Evolutionary conservation across 1,284 basidiomycete species (phyloP).

Genomic region (Peniophora sp.): DNA sequence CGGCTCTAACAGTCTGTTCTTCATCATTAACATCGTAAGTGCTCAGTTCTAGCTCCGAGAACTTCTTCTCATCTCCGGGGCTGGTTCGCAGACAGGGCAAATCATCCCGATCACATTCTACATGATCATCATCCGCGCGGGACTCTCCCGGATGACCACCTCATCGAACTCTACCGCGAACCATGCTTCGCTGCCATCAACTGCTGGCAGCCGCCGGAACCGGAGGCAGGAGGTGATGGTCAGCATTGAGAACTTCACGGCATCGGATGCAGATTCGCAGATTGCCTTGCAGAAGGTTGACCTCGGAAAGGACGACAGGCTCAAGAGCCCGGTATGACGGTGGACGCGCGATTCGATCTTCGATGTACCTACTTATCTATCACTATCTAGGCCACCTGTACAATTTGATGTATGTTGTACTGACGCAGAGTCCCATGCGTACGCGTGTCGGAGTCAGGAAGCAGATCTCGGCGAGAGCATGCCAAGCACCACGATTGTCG

Average conservation of each 20-base stretch:
- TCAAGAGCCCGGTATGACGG: too few relatives aligned
- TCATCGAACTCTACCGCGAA: not conserved
- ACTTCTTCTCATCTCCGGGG: not conserved
- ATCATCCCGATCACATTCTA: not conserved
- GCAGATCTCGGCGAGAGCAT: too few relatives aligned
- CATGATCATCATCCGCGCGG: not conserved
- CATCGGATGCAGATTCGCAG: not conserved
- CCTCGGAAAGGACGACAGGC: too few relatives aligned
- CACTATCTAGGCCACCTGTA: too few relatives aligned
- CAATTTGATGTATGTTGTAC: too few relatives aligned
- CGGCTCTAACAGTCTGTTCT: not conserved
- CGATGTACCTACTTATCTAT: too few relatives aligned
- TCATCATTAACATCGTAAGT: not conserved
- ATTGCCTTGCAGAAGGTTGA: too few relatives aligned
- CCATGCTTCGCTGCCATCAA: not conserved
- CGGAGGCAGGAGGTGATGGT: not conserved
- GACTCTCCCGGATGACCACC: not conserved
- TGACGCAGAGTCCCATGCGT: too few relatives aligned
- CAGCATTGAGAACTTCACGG: not conserved
- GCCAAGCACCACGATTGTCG: too few relatives aligned
- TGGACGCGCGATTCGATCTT: too few relatives aligned
- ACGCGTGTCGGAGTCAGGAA: too few relatives aligned
- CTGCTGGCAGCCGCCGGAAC: not conserved
- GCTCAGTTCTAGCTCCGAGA: not conserved
- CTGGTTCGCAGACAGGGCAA: not conserved